Evolutionary conservation across 2,329 filamentous ascomycete species (phyloP).

Genomic region (Apiospora arundinis): DNA sequence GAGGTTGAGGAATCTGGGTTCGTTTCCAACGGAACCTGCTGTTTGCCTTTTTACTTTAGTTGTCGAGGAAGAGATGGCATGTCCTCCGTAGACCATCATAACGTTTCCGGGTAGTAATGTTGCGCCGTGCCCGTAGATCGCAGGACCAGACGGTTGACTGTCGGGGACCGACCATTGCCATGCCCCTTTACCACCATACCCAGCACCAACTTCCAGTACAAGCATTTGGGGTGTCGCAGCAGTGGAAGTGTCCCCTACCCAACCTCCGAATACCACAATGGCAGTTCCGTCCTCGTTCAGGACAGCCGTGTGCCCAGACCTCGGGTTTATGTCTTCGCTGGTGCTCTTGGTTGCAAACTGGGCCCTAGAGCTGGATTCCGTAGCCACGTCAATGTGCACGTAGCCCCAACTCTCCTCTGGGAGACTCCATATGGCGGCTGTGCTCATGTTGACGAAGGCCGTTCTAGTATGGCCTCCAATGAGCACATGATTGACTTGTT

Average conservation of each 20-base stretch:
- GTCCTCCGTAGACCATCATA: conserved; percentile 72
- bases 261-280: conserved; percentile 86
- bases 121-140: conserved; percentile 69
- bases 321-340: conserved; percentile 66
- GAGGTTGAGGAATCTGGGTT: conserved; percentile 60
- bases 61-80: conserved; percentile 50
- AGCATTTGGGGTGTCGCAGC: conserved; percentile 84
- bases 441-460: conserved; percentile 95
- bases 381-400: conserved; percentile 59
- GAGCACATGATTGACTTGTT: conserved; percentile 80
- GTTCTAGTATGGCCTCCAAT: conserved; percentile 83
- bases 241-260: conserved; percentile 82
- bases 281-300: conserved; percentile 78
- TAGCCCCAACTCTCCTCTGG: conserved; percentile 90
- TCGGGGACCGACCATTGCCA: conserved; percentile 75
- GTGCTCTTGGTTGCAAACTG: conserved; percentile 62
- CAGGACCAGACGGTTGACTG: conserved; percentile 51
- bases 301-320: conserved; percentile 88
- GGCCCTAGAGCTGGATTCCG: conserved; percentile 50
- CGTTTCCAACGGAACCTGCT: conserved; percentile 30
- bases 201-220: conserved; percentile 75
- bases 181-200: conserved; percentile 72
- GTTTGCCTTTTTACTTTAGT: conserved; percentile 43
- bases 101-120: conserved; percentile 69
- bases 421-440: conserved; percentile 83